A percentile compares a stretch with the other conserved stretches of the same genome.
Conservation (phyloP, 352 stramenopile species). For the Pythium sukuiense region DNA sequence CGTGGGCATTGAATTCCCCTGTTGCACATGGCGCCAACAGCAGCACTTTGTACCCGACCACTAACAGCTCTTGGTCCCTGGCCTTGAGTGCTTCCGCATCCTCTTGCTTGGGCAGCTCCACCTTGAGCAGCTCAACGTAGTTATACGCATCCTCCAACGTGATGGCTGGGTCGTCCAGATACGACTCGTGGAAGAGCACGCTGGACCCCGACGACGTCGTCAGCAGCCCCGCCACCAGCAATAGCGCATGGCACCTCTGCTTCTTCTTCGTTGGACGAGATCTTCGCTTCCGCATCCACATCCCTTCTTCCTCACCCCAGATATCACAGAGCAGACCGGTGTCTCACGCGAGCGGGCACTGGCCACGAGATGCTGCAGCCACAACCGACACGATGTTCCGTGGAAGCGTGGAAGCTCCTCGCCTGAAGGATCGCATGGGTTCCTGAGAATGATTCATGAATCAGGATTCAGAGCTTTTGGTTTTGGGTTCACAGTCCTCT, state of each 20-base stretch:
- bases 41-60: conserved; percentile 10
- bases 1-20: conserved; percentile 11
- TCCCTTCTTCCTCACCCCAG: background rate
- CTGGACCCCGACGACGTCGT: background rate
- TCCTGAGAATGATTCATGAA: conserved; percentile 4
- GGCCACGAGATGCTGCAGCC: background rate
- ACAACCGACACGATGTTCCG: background rate
- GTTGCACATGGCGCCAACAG: conserved; percentile 19
- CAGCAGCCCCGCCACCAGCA: background rate
- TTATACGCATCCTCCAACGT: background rate
- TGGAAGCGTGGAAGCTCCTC: background rate
- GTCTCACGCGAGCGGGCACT: background rate
- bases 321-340: background rate
- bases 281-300: background rate
- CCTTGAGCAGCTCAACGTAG: background rate
- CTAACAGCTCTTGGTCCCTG: background rate
- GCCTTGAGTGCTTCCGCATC: background rate
- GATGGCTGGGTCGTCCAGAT: background rate
- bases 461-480: conserved; percentile 1
- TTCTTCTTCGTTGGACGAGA: background rate
- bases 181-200: background rate
- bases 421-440: conserved; percentile 3
- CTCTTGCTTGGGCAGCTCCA: background rate
- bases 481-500: background rate
- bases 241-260: background rate